Conservation (phyloP, 192 early-diverging fungal species). For the Spizellomyces sp. region DNA sequence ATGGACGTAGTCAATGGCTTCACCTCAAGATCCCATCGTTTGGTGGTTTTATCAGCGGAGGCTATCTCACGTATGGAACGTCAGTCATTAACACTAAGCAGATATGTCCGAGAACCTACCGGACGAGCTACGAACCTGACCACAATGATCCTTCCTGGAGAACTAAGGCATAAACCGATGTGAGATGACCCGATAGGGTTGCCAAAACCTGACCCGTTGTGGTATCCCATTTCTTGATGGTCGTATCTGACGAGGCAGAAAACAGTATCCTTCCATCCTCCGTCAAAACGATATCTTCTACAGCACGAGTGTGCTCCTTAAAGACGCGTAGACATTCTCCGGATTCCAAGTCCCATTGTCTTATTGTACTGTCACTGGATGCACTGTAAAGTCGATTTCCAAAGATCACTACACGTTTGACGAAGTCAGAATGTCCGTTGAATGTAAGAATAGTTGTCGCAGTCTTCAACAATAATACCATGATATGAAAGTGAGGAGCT, state of each 20-base stretch:
- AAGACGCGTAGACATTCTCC: slow-evolving; percentile 50
- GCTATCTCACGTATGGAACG: slow-evolving; percentile 41
- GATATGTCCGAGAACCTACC: not conserved
- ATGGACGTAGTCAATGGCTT: slow-evolving; percentile 2
- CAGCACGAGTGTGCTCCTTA: slow-evolving; percentile 42
- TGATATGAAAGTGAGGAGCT: not conserved
- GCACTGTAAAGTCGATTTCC: slow-evolving; percentile 53
- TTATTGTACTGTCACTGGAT: slow-evolving; percentile 82
- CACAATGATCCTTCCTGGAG: slow-evolving; percentile 73
- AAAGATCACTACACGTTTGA: slow-evolving; percentile 69
- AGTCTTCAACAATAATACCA: slow-evolving; percentile 42
- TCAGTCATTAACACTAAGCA: not conserved
- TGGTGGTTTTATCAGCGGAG: slow-evolving; percentile 89
- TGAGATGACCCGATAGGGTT: slow-evolving; percentile 72
- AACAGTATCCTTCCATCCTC: slow-evolving; percentile 49
- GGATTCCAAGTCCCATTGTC: slow-evolving; percentile 71
- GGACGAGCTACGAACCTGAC: slow-evolving; percentile 56
- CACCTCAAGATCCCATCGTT: slow-evolving; percentile 84
- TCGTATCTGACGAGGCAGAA: slow-evolving; percentile 67
- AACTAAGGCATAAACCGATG: slow-evolving; percentile 71
- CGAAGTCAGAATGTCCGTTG: slow-evolving; percentile 84
- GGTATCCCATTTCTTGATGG: slow-evolving; percentile 67
- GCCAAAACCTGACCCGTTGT: slow-evolving; percentile 47
- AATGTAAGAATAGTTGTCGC: slow-evolving; percentile 67
- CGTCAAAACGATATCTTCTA: slow-evolving; percentile 55